phyloP scores from a whole-genome alignment of 169 alveolate species.

The Eimeria sp. region DNA sequence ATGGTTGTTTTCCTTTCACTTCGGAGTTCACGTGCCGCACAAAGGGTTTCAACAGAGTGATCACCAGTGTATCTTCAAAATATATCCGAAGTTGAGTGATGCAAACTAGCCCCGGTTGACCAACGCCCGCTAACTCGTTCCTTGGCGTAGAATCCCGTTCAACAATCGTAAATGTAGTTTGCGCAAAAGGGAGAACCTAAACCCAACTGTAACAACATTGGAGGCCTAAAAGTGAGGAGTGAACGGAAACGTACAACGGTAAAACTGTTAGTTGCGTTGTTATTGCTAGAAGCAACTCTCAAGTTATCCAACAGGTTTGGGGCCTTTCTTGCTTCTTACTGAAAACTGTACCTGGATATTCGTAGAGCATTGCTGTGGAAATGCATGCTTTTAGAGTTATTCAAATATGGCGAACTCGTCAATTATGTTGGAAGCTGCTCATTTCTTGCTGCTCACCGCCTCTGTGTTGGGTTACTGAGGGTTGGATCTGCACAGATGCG shows the following conservation, averaged over 20 bases:
- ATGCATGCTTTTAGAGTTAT: not conserved
- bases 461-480: not conserved
- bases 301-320: not conserved
- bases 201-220: not conserved
- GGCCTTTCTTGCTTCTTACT: not conserved
- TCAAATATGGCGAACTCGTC: not conserved
- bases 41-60: not conserved
- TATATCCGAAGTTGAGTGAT: not conserved
- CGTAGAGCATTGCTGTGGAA: not conserved
- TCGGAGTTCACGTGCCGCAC: not conserved
- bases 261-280: not conserved
- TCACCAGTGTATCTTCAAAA: not conserved
- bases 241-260: not conserved
- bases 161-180: not conserved
- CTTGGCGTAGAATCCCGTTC: not conserved
- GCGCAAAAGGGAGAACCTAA: too few species aligned
- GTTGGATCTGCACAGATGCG: slow-evolving; percentile 40
- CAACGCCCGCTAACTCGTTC: not conserved
- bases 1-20: not conserved
- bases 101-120: not conserved
- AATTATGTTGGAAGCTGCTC: not conserved
- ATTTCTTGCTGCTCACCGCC: not conserved
- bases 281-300: not conserved
- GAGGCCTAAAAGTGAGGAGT: not conserved
- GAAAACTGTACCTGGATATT: not conserved